A percentile compares a stretch with the other conserved stretches of the same genome.
Evolutionary conservation across 2,329 filamentous ascomycete genomes (phyloP).

Genomic region (Tolypocladium guangdongense): DNA sequence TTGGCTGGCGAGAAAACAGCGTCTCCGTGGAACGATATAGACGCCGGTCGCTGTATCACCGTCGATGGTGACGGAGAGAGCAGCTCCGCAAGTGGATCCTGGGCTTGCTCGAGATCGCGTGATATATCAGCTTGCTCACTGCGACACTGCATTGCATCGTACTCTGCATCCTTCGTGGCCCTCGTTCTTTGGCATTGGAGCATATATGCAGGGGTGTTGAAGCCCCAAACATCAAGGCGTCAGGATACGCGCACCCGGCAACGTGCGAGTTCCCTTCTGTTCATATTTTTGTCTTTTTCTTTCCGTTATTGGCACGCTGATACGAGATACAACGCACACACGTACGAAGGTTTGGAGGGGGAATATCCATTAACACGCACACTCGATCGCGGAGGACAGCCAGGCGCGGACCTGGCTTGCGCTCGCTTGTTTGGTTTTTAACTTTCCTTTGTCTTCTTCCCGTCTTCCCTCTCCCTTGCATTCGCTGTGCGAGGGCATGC

Average conservation of each 20-base stretch:
- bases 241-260: background rate
- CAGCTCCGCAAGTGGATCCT: background rate
- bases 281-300: background rate
- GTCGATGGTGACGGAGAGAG: background rate
- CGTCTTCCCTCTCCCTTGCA: background rate
- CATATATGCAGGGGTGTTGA: background rate
- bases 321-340: constrained; percentile 3
- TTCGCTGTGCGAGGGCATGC: background rate
- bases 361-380: background rate
- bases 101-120: background rate
- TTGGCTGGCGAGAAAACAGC: constrained; percentile 64
- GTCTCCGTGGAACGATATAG: constrained; percentile 41
- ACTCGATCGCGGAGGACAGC: background rate
- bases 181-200: background rate
- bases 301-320: constrained; percentile 3
- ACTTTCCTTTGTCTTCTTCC: background rate
- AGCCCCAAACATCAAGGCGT: background rate
- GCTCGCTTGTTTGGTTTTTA: background rate
- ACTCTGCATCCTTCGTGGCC: background rate
- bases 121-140: background rate
- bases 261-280: background rate
- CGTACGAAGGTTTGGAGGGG: background rate
- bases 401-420: background rate
- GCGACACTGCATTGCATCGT: background rate
- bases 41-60: background rate